phyloP scores from a whole-genome alignment of 441 rosid genomes.

The Populus tomentosa region DNA sequence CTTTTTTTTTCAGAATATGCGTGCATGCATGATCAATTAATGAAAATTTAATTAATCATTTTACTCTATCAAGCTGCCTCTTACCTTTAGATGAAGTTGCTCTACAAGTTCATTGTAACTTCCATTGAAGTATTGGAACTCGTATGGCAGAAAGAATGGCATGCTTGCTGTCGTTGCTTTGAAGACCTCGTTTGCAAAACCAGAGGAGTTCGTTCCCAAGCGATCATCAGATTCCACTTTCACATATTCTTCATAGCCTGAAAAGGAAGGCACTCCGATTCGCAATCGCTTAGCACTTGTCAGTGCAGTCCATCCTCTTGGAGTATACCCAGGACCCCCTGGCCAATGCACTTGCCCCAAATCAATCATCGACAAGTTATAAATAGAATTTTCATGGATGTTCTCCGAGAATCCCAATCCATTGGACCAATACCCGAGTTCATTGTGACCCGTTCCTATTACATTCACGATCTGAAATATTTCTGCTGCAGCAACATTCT shows the following conservation, averaged over 20 bases:
- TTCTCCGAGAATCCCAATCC: slow-evolving; percentile 15
- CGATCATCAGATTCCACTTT: not conserved
- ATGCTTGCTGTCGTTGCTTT: not conserved
- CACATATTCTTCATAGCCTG: slow-evolving; percentile 6
- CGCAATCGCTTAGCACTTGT: not conserved
- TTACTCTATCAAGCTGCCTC: not conserved
- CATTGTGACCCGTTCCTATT: slow-evolving; percentile 12
- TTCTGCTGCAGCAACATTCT: not conserved
- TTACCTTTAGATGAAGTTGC: slow-evolving; percentile 18
- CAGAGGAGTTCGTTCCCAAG: not conserved
- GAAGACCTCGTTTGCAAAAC: slow-evolving; percentile 20
- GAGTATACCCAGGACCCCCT: slow-evolving; percentile 13
- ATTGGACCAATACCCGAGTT: slow-evolving; percentile 30
- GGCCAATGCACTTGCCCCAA: slow-evolving; percentile 23
- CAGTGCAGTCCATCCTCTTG: slow-evolving; percentile 19
- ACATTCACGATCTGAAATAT: slow-evolving; percentile 25
- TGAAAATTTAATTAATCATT: too few relatives aligned
- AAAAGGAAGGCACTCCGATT: slow-evolving; percentile 18
- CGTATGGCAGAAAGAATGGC: slow-evolving; percentile 10
- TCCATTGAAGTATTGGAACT: not conserved
- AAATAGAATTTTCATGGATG: not conserved
- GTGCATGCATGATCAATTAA: too few relatives aligned
- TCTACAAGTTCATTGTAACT: slow-evolving; percentile 9
- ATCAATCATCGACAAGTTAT: slow-evolving; percentile 3
- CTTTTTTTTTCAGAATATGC: too few relatives aligned